Conservation (phyloP, 31 red algal genomes). For the Porphyra umbilicalis region DNA sequence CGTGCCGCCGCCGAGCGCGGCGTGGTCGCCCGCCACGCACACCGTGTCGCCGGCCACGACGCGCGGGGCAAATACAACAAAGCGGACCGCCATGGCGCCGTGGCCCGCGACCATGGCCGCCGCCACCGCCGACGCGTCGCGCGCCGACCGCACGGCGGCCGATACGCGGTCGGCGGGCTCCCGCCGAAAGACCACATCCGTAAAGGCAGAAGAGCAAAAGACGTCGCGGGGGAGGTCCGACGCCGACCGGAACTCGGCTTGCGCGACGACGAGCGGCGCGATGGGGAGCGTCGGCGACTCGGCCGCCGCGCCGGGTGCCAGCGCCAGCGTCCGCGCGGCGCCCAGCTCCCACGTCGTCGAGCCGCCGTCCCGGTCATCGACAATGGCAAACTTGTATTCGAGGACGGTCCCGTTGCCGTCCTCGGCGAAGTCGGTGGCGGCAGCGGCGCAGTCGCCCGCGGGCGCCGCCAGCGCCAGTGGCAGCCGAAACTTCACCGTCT, state of each 20-base stretch:
- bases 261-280: neutral
- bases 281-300: neutral
- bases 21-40: constrained; percentile 27
- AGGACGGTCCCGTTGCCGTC: neutral
- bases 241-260: neutral
- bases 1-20: constrained; percentile 8
- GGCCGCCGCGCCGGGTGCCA: neutral
- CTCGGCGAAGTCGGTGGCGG: neutral
- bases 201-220: constrained; percentile 42
- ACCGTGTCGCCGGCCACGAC: constrained; percentile 40
- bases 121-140: neutral
- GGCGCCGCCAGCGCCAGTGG: neutral
- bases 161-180: neutral
- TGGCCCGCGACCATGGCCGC: constrained; percentile 7
- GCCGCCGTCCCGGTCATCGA: neutral
- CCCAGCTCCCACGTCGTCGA: neutral
- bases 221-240: neutral
- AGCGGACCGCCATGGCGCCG: constrained; percentile 20
- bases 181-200: constrained; percentile 65
- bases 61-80: constrained; percentile 54
- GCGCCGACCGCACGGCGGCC: neutral
- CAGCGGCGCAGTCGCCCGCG: neutral
- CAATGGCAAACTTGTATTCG: neutral
- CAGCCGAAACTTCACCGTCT: neutral
- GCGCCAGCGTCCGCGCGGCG: neutral